phyloP scores from a whole-genome alignment of 2,329 filamentous ascomycete species.

The Microdochium nivale region DNA sequence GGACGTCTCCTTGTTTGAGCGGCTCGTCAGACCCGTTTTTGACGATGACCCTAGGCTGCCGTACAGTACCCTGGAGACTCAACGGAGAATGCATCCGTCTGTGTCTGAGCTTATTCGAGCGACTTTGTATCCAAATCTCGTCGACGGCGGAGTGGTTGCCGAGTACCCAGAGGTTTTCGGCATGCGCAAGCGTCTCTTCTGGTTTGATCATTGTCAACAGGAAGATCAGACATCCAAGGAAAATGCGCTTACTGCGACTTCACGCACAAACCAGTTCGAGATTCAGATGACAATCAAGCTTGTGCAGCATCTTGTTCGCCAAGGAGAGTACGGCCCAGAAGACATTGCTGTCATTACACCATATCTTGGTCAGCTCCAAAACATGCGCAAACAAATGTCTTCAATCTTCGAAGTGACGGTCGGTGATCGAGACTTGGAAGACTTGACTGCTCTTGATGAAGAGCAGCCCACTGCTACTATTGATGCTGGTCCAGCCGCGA shows the following conservation, averaged over 20 bases:
- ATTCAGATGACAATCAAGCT: constrained; percentile 54
- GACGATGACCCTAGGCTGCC: constrained; percentile 16
- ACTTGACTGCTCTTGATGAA: constrained; percentile 32
- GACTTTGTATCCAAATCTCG: constrained; percentile 42
- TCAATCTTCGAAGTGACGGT: constrained; percentile 51
- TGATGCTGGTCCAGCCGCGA: background rate
- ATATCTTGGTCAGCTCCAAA: constrained; percentile 48
- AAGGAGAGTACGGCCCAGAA: constrained; percentile 47
- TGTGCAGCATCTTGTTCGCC: constrained; percentile 55
- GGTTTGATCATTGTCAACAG: constrained; percentile 47
- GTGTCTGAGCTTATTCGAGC: constrained; percentile 45
- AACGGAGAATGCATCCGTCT: constrained; percentile 51
- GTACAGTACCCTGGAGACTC: constrained; percentile 33
- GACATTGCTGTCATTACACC: constrained; percentile 67
- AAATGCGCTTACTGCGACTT: constrained; percentile 23
- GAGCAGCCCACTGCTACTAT: constrained; percentile 8
- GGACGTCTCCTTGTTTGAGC: constrained; percentile 54
- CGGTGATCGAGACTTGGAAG: constrained; percentile 52
- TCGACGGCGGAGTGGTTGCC: constrained; percentile 31
- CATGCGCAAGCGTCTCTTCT: constrained; percentile 42
- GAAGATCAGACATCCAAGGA: constrained; percentile 24
- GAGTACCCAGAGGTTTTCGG: constrained; percentile 35
- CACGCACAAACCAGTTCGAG: constrained; percentile 50
- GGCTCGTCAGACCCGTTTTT: constrained; percentile 30
- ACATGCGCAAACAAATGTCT: constrained; percentile 35